Percentiles rank a stretch among this genome's conserved stretches.
Conservation (phyloP, 2,329 filamentous ascomycete species). For the Alternaria solani region DNA sequence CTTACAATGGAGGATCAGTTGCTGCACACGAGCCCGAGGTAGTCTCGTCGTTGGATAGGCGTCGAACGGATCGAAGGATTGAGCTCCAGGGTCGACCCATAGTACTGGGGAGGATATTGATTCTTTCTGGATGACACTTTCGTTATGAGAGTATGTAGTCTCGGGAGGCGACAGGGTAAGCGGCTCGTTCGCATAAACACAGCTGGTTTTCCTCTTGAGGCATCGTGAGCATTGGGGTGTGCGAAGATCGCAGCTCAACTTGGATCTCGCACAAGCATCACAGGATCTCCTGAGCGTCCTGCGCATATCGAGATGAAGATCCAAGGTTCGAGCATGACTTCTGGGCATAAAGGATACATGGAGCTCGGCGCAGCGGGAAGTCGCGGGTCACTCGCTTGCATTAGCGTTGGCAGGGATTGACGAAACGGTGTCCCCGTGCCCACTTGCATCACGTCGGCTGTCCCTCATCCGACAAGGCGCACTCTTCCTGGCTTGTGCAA, state of each 20-base stretch:
- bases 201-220: conserved; percentile 57
- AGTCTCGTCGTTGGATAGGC: conserved; percentile 64
- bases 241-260: conserved; percentile 64
- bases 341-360: background rate
- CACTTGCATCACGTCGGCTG: background rate
- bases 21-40: conserved; percentile 60
- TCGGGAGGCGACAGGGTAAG: conserved; percentile 32
- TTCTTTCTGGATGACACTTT: background rate
- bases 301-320: conserved; percentile 54
- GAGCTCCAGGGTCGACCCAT: conserved; percentile 24
- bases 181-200: conserved; percentile 65
- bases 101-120: background rate
- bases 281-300: conserved; percentile 66
- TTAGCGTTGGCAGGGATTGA: conserved; percentile 3
- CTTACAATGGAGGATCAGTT: conserved; percentile 65
- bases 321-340: conserved; percentile 2
- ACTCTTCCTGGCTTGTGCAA: background rate
- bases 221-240: conserved; percentile 65
- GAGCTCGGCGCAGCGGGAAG: background rate
- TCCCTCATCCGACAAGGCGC: background rate
- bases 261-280: conserved; percentile 63
- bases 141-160: conserved; percentile 10
- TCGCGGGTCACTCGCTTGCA: background rate
- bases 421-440: background rate
- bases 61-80: conserved; percentile 63